A percentile compares a stretch with the other conserved stretches of the same genome.
Conservation (phyloP, 2,329 filamentous ascomycete species). For the Colletotrichum sp. region DNA sequence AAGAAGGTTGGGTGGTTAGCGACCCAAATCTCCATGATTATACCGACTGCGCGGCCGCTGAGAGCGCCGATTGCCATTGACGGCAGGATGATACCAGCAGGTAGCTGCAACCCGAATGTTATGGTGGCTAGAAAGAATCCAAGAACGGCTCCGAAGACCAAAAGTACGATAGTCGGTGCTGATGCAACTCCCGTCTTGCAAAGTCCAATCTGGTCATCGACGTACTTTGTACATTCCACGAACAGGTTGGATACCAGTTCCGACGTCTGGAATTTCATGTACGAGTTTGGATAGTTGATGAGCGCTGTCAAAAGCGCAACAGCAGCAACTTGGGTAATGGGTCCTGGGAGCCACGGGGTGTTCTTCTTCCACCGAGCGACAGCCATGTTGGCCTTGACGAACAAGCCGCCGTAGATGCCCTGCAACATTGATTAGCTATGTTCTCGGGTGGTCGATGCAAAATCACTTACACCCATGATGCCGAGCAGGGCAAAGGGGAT, state of each 20-base stretch:
- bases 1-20: conserved; percentile 77
- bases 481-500: conserved; percentile 87
- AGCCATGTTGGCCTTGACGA: conserved; percentile 93
- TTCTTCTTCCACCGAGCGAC: conserved; percentile 82
- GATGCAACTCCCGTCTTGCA: conserved; percentile 88
- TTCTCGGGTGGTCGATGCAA: not conserved
- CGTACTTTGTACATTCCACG: conserved; percentile 82
- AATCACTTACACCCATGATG: conserved; percentile 70
- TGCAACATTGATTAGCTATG: conserved; percentile 28
- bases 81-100: conserved; percentile 92
- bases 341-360: conserved; percentile 68
- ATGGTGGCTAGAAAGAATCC: conserved; percentile 86
- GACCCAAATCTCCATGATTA: conserved; percentile 89
- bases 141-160: conserved; percentile 81
- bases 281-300: conserved; percentile 94
- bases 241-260: conserved; percentile 93
- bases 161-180: conserved; percentile 79
- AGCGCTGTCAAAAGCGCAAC: conserved; percentile 84
- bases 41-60: conserved; percentile 86
- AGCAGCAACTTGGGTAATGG: conserved; percentile 79
- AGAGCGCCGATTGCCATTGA: conserved; percentile 96
- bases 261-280: conserved; percentile 91
- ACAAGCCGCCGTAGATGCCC: conserved; percentile 93
- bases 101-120: conserved; percentile 87
- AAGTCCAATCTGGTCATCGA: conserved; percentile 87